Conservation (phyloP, 2,329 filamentous ascomycete genomes). For the Paracorniculantispora psalliotae region DNA sequence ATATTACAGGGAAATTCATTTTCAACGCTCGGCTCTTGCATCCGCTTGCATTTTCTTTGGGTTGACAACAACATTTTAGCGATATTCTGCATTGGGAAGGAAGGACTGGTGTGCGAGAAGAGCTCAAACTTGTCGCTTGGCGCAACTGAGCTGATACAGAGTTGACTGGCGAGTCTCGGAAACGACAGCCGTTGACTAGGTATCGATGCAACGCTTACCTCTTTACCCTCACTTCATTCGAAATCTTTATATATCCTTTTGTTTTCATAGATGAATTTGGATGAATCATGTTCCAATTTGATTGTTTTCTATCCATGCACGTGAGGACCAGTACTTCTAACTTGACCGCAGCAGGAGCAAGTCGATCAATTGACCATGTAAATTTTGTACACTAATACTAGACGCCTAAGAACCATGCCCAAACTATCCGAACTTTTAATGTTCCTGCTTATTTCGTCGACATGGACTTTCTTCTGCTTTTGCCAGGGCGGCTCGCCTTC, state of each 20-base stretch:
- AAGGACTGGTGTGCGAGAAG: neutral
- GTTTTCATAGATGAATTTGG: slow-evolving; percentile 30
- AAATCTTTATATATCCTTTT: slow-evolving; percentile 31
- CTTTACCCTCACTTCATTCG: slow-evolving; percentile 12
- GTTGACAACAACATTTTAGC: slow-evolving; percentile 10
- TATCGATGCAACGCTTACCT: neutral
- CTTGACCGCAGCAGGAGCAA: neutral
- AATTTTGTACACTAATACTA: slow-evolving; percentile 1
- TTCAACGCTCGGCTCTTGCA: neutral
- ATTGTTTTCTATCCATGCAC: neutral
- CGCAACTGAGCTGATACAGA: neutral
- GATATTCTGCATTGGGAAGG: slow-evolving; percentile 5
- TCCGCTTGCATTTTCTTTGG: slow-evolving; percentile 7
- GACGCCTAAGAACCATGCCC: neutral
- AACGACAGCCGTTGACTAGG: neutral
- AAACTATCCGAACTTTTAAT: neutral
- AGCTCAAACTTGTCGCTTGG: neutral
- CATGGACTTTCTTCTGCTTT: slow-evolving; percentile 45
- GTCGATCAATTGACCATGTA: slow-evolving; percentile 3
- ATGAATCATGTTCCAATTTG: slow-evolving; percentile 8
- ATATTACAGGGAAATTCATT: neutral
- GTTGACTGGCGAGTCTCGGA: neutral
- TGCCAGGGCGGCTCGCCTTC: slow-evolving; percentile 40
- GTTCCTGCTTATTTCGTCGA: slow-evolving; percentile 25
- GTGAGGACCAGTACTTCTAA: neutral